Evolutionary conservation across 176 grass and related monocot genomes (phyloP).

Genomic region (Zea luxurians): DNA sequence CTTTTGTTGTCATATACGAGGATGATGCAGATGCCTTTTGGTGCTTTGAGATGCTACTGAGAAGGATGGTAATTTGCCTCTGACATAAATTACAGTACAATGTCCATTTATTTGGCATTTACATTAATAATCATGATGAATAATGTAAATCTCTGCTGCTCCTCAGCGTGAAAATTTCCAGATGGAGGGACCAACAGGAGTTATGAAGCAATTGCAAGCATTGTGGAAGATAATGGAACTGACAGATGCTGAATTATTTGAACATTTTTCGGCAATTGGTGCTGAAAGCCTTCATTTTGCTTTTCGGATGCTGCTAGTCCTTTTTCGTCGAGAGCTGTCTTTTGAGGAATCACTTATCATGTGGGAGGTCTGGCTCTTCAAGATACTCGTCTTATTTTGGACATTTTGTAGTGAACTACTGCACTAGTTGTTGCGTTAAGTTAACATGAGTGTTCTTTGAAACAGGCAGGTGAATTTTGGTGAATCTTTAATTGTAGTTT

Average conservation of each 20-base stretch:
- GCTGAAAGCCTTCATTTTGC: constrained; percentile 99
- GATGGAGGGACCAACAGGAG: constrained; percentile 94
- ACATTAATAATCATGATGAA: constrained; percentile 18
- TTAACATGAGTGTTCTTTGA: constrained; percentile 14
- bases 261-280: constrained; percentile 85
- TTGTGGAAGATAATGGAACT: constrained; percentile 92
- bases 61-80: constrained; percentile 81
- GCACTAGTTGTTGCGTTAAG: background rate
- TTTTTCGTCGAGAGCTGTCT: constrained; percentile 94
- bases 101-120: constrained; percentile 26
- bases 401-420: constrained; percentile 10
- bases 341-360: constrained; percentile 87
- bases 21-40: constrained; percentile 98
- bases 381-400: constrained; percentile 34
- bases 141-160: constrained; percentile 34
- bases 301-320: constrained; percentile 96
- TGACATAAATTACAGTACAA: constrained; percentile 22
- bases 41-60: constrained; percentile 99
- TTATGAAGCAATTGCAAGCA: constrained; percentile 92
- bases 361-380: constrained; percentile 86
- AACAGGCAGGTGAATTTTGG: background rate
- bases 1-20: constrained; percentile 96
- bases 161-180: constrained; percentile 97
- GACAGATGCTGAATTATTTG: constrained; percentile 83
- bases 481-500: constrained; percentile 12